These are phyloP conservation scores for Catenaria anguillulae DNA, from an alignment of 371 early-diverging fungal species.

Conservation along the genomic window DNA sequence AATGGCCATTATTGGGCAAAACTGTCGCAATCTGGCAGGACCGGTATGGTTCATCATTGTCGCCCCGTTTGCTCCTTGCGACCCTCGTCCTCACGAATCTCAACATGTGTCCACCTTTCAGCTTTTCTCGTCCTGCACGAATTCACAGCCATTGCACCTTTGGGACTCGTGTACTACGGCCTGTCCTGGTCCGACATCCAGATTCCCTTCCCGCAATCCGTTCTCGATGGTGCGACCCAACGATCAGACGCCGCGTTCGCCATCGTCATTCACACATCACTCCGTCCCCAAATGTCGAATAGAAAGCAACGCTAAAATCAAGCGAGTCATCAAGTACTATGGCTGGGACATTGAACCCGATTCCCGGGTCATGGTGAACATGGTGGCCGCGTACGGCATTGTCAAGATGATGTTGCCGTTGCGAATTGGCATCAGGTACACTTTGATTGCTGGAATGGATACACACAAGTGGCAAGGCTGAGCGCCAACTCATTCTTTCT, in stretches of 20 bases:
- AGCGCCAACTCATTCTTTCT: too few relatives aligned
- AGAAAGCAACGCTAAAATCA: background rate
- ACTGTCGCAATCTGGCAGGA: too few relatives aligned
- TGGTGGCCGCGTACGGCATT: background rate
- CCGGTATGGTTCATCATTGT: too few relatives aligned
- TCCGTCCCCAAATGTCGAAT: too few relatives aligned
- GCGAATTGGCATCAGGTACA: background rate
- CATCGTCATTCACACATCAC: too few relatives aligned
- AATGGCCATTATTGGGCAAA: too few relatives aligned
- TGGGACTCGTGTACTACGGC: background rate
- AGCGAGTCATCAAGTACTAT: conserved; percentile 1
- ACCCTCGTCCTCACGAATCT: too few relatives aligned
- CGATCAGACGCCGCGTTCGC: background rate
- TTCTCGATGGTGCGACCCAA: background rate
- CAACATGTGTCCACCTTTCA: too few relatives aligned
- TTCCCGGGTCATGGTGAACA: background rate
- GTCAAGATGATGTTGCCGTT: background rate
- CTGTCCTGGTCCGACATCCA: background rate
- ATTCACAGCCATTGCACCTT: background rate
- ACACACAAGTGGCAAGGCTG: too few relatives aligned
- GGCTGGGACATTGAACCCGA: background rate
- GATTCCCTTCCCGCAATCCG: background rate
- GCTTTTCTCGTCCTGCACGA: background rate
- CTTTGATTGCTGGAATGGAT: too few relatives aligned
- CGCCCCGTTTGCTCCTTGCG: background rate